Base-by-base conservation (phyloP, 177 flowering plant species). In the Telopea speciosissima region DNA sequence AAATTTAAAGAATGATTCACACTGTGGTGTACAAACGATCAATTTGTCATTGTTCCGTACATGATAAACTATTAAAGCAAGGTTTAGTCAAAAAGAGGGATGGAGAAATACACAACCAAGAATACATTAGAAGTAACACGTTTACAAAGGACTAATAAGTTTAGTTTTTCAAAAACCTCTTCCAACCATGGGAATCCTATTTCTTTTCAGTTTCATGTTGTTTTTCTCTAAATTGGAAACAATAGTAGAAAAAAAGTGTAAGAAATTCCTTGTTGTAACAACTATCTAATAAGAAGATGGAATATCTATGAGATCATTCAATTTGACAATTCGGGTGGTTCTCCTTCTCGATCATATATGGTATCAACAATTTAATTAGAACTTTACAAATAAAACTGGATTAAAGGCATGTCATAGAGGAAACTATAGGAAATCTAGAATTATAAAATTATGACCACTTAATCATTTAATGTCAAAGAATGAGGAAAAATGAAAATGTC, bases 301-400 rank as follows among this genome's bases (percentile, higher is more conserved):
- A 49, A 49, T 49, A 11, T 49, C 54, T n/a, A n/a, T 49, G 54
- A 12, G 17, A 49, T 19, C 54, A 36, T 36, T n/a, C n/a, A n/a
- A n/a, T 36, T 63, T 31, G 66, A 19, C 28, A 84, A 69, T 69
- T 84, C 82, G 10, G 86, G 82, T 63, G 86, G 85, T 70, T 84
- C 86, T 74, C 86, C 86, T 75, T 84, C 86, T 36, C 81, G 67
- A 40, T 84, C 86, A 71, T 84, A 84, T 68, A 85, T 84, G 78
- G 74, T 68, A 59, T 24, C 21, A 69, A 75, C 67, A 54, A 42
- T 26, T 58, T 26, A 24, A 63, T 54, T 65, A 66, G 36, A 68
- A 62, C 63, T 33, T 60, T 19, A 16, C 31, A 67, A 58, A 67
- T 21, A 8, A 56, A 36, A 44, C 31, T 28, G 4, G 31, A 28